These are phyloP conservation scores for Cynara cardunculus DNA, from an alignment of 129 eudicot genomes.

Conservation along the genomic window DNA sequence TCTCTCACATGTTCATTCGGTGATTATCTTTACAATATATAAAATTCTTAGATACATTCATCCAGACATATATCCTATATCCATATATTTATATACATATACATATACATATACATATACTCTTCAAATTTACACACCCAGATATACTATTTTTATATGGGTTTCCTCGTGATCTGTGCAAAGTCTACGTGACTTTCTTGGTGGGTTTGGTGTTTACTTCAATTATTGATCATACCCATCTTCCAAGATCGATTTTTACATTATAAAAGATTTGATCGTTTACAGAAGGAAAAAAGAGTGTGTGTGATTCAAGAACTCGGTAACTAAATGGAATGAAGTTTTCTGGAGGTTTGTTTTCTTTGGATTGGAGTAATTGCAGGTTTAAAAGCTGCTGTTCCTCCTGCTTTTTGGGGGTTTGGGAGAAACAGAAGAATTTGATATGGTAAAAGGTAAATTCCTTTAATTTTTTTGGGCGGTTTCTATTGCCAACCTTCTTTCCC, in stretches of 20 bases:
- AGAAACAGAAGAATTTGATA: conserved; percentile 32
- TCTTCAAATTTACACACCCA: conserved; percentile 25
- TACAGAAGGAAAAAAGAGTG: background rate
- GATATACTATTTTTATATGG: conserved; percentile 22
- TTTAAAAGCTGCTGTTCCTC: conserved; percentile 37
- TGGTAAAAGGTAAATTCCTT: conserved; percentile 46
- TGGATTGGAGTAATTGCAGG: conserved; percentile 36
- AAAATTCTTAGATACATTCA: conserved; percentile 29
- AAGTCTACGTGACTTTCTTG: conserved; percentile 59
- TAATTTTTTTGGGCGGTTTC: background rate
- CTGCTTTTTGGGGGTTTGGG: conserved; percentile 37
- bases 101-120: background rate
- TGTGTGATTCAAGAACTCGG: conserved; percentile 25
- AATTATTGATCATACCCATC: conserved; percentile 46
- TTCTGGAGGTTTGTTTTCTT: conserved; percentile 22
- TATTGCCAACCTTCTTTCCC: background rate
- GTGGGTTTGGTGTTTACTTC: conserved; percentile 55
- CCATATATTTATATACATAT: conserved; percentile 22
- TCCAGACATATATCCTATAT: conserved; percentile 37
- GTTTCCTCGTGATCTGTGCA: conserved; percentile 57
- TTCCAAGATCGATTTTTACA: conserved; percentile 39
- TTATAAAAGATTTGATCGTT: conserved; percentile 21
- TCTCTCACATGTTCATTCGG: conserved; percentile 34
- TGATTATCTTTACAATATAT: conserved; percentile 15
- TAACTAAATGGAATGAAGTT: conserved; percentile 33